These are phyloP conservation scores for Tuber aestivum DNA, from an alignment of 495 filamentous ascomycete genomes.

Conservation along the genomic window DNA sequence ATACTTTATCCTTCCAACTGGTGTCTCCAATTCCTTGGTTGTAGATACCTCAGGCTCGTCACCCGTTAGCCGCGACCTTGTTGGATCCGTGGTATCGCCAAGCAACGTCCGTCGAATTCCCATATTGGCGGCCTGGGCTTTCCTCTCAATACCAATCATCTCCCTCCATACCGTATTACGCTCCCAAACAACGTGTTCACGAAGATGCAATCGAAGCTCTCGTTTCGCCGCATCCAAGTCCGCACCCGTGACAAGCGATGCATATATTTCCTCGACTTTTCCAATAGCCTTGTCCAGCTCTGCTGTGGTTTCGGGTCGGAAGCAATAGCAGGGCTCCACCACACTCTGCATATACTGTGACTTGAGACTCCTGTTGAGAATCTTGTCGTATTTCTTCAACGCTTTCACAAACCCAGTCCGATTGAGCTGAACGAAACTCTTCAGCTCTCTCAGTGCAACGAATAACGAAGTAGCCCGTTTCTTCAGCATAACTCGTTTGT, in stretches of 20 bases:
- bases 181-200: slow-evolving; percentile 99
- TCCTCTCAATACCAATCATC: slow-evolving; percentile 95
- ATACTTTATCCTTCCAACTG: slow-evolving; percentile 66
- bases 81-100: slow-evolving; percentile 63
- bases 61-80: slow-evolving; percentile 69
- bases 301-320: slow-evolving; percentile 62
- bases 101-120: slow-evolving; percentile 73
- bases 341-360: slow-evolving; percentile 64
- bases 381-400: slow-evolving; percentile 98
- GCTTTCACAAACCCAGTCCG: slow-evolving; percentile 93
- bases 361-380: slow-evolving; percentile 70
- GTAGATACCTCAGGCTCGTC: slow-evolving; percentile 59
- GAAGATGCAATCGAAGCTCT: slow-evolving; percentile 81
- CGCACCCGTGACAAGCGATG: slow-evolving; percentile 71
- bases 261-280: slow-evolving; percentile 71
- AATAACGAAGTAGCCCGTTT: slow-evolving; percentile 81
- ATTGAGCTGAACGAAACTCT: slow-evolving; percentile 94
- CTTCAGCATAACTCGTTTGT: slow-evolving; percentile 79
- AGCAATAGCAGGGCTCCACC: slow-evolving; percentile 70
- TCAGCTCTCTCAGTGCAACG: slow-evolving; percentile 89
- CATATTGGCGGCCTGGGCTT: slow-evolving; percentile 90
- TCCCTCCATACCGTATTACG: slow-evolving; percentile 98
- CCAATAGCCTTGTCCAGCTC: slow-evolving; percentile 63
- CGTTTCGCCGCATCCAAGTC: slow-evolving; percentile 66
- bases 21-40: slow-evolving; percentile 68